Conservation (phyloP, 1,284 basidiomycete species). For the Heimioporus punctisporus region DNA sequence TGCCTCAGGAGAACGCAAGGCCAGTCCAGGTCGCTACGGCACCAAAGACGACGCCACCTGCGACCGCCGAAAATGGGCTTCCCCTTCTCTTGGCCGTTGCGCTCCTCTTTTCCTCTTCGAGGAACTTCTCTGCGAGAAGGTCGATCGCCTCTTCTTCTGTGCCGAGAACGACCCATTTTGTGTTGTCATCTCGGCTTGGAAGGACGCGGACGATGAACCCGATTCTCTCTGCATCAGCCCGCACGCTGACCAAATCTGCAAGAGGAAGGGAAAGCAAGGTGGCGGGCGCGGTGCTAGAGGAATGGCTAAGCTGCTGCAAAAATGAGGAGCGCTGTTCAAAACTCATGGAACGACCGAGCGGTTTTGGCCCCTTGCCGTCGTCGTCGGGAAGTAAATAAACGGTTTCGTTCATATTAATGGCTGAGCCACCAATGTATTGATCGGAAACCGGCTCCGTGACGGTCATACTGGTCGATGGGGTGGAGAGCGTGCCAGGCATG, state of each 20-base stretch:
- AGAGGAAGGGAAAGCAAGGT: slow-evolving; percentile 47
- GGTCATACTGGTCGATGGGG: slow-evolving; percentile 46
- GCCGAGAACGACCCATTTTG: slow-evolving; percentile 50
- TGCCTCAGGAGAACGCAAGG: slow-evolving; percentile 34
- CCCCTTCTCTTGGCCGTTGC: slow-evolving; percentile 16
- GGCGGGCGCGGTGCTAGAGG: slow-evolving; percentile 41
- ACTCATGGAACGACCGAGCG: slow-evolving; percentile 52
- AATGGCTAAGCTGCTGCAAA: slow-evolving; percentile 42
- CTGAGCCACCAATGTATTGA: slow-evolving; percentile 19
- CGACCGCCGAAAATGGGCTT: slow-evolving; percentile 31
- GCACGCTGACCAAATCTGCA: slow-evolving; percentile 42
- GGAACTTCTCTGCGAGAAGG: slow-evolving; percentile 32
- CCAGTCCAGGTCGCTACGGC: slow-evolving; percentile 39
- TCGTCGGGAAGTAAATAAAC: slow-evolving; percentile 23
- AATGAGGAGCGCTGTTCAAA: slow-evolving; percentile 51
- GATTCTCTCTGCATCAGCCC: slow-evolving; percentile 41
- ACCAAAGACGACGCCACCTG: slow-evolving; percentile 39
- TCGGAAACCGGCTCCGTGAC: slow-evolving; percentile 25
- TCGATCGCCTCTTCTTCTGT: slow-evolving; percentile 43
- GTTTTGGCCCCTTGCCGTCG: slow-evolving; percentile 11
- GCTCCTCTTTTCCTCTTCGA: slow-evolving; percentile 34
- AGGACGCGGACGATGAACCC: slow-evolving; percentile 45
- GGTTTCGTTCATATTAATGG: slow-evolving; percentile 27
- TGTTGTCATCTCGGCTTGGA: slow-evolving; percentile 29
- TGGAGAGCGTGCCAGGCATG: slow-evolving; percentile 56